Evolutionary conservation across 2,329 filamentous ascomycete genomes (phyloP).

Genomic region (Stachybotrys elegans): DNA sequence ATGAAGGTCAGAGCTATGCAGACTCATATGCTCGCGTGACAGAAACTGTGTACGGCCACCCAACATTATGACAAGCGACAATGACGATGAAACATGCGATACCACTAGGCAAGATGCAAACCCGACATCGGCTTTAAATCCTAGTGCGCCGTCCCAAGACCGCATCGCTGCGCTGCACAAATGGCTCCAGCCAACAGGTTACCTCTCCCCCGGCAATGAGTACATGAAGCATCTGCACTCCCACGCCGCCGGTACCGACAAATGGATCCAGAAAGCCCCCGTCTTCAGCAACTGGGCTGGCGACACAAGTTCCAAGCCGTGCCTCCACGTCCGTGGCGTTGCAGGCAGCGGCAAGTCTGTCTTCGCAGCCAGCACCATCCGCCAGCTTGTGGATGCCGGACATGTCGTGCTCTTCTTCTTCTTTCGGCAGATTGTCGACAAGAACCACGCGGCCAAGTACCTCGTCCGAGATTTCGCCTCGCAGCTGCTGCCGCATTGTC

Average conservation of each 20-base stretch:
- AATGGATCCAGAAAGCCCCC: slow-evolving; percentile 8
- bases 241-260: slow-evolving; percentile 8
- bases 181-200: slow-evolving; percentile 13
- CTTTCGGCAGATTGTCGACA: slow-evolving; percentile 28
- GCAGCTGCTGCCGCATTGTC: slow-evolving; percentile 6
- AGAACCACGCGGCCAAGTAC: slow-evolving; percentile 16
- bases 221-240: slow-evolving; percentile 9
- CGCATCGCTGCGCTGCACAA: too few relatives aligned
- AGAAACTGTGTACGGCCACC: too few relatives aligned
- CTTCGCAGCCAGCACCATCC: slow-evolving; percentile 17
- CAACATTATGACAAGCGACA: too few relatives aligned
- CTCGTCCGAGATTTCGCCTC: slow-evolving; percentile 7
- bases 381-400: slow-evolving; percentile 8
- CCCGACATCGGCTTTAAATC: too few relatives aligned
- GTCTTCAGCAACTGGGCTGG: not conserved
- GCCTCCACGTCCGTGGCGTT: slow-evolving; percentile 7
- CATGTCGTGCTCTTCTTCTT: slow-evolving; percentile 25
- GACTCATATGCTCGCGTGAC: too few relatives aligned
- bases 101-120: too few relatives aligned
- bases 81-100: too few relatives aligned
- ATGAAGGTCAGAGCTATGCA: too few relatives aligned
- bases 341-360: slow-evolving; percentile 21
- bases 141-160: too few relatives aligned
- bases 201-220: slow-evolving; percentile 8
- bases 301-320: not conserved